Base-by-base conservation (phyloP, 2,329 filamentous ascomycete species). In the Amauroascus verrucosus region DNA sequence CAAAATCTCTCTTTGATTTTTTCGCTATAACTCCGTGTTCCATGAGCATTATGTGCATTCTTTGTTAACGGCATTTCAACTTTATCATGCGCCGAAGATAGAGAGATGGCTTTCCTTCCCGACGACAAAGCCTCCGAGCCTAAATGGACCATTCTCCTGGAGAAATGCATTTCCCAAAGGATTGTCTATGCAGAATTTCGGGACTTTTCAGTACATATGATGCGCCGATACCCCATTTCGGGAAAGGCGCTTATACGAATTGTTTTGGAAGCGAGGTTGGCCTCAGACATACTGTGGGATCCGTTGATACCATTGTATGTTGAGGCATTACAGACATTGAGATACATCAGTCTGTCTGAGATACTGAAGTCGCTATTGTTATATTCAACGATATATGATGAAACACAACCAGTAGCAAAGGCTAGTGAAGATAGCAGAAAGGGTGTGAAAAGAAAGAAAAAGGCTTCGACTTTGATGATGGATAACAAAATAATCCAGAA, bases 401-500 rank as follows among this genome's bases (percentile, higher is more conserved):
- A 53, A 16, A 18, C 46, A 37, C 40, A 48, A 9, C 44, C 46
- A 16, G 11, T 48, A 13, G 16, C 18, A 13, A 48, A 56, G 20
- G 20, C 41, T 22, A 50, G 32, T 3, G 45, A 28, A n/a, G 24
- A 55, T 26, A 48, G n/a, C n/a, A n/a, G 14, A 32, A 54, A 41
- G 50, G 46, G 37, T 50, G 48, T 55, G 13, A 56, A 56, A 35
- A 35, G 46, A 41, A 46, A 24, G 38, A 24, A 59, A 60, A 49
- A 32, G 14, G 7, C 41, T 14, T 60, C 55, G 26, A 72, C 69
- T 0, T 57, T 72, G 1, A 70, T 72, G 68, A 70, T 67, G 0
- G 70, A 72, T 59, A 70, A 68, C 38, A 65, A 67, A 45, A 64
- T 72, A 53, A 64, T 72, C 32, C 69, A 72, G 53, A 68, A 72